phyloP scores from a whole-genome alignment of 495 filamentous ascomycete genomes.

The Penicillium lagena region DNA sequence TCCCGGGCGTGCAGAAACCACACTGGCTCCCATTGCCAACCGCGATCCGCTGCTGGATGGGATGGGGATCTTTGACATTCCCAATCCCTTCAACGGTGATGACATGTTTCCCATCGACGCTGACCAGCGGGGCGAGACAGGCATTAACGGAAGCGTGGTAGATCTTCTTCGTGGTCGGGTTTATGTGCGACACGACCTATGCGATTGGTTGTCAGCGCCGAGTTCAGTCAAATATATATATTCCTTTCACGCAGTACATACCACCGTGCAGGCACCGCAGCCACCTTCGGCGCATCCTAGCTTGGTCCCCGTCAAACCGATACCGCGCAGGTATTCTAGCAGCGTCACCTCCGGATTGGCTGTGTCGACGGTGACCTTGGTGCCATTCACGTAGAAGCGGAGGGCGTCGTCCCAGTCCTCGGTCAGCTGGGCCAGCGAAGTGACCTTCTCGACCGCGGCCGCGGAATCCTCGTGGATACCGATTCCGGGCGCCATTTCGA shows the following conservation, averaged over 20 bases:
- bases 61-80: slow-evolving; percentile 78
- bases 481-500: slow-evolving; percentile 58
- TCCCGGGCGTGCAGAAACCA: slow-evolving; percentile 93
- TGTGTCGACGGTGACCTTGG: slow-evolving; percentile 76
- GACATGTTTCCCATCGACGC: slow-evolving; percentile 95
- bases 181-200: slow-evolving; percentile 80
- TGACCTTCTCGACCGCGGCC: slow-evolving; percentile 33
- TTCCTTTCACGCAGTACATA: slow-evolving; percentile 30
- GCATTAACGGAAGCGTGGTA: slow-evolving; percentile 94
- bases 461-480: slow-evolving; percentile 35
- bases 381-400: slow-evolving; percentile 91
- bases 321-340: slow-evolving; percentile 83
- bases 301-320: slow-evolving; percentile 74
- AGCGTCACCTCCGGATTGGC: slow-evolving; percentile 89
- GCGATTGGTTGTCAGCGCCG: background rate
- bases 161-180: slow-evolving; percentile 81
- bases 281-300: slow-evolving; percentile 90
- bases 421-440: slow-evolving; percentile 49
- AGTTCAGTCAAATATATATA: too few relatives aligned
- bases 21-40: slow-evolving; percentile 55
- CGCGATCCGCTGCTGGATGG: slow-evolving; percentile 86
- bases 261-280: slow-evolving; percentile 95
- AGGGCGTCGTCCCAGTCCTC: slow-evolving; percentile 62
- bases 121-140: slow-evolving; percentile 85
- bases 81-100: slow-evolving; percentile 98